These are phyloP conservation scores for Microbotryum lychnidis-dioicae DNA, from an alignment of 1,284 basidiomycete genomes.

Conservation along the genomic window DNA sequence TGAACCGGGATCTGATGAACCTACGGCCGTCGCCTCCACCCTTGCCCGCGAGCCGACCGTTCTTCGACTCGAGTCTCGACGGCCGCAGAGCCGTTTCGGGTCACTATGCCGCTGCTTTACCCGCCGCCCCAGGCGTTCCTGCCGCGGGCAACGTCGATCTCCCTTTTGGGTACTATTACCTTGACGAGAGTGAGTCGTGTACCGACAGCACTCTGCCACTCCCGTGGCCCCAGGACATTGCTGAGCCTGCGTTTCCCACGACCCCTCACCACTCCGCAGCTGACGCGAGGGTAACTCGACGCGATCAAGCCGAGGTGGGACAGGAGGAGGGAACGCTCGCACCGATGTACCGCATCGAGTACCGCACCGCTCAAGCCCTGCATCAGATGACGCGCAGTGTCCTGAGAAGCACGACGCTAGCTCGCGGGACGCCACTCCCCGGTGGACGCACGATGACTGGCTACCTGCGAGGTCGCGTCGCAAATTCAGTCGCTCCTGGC, in stretches of 20 bases:
- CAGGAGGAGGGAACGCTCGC: constrained; percentile 5
- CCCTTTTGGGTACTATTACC: constrained; percentile 21
- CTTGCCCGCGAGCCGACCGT: too few relatives aligned
- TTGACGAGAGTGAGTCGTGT: constrained; percentile 12
- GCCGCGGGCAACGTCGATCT: constrained; percentile 14
- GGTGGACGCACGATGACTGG: constrained; percentile 19
- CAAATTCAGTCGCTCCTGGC: constrained; percentile 9
- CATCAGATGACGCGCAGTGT: constrained; percentile 18
- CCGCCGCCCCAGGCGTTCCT: not conserved
- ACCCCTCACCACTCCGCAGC: not conserved
- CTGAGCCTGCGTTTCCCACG: too few relatives aligned
- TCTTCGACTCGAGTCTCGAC: not conserved
- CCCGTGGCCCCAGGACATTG: too few relatives aligned
- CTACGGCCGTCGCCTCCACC: too few relatives aligned
- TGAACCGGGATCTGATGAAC: too few relatives aligned
- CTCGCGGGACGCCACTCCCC: not conserved
- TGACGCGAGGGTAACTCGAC: not conserved
- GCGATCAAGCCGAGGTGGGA: constrained; percentile 16
- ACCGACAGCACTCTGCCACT: too few relatives aligned
- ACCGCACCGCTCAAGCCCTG: constrained; percentile 21
- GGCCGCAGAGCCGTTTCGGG: constrained; percentile 14
- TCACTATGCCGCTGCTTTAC: not conserved
- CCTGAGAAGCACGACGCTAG: not conserved
- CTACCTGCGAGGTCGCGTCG: constrained; percentile 18
- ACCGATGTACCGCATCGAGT: constrained; percentile 27